A percentile compares a stretch with the other conserved stretches of the same genome.
Conservation (phyloP, 2,329 filamentous ascomycete genomes). For the Dissoconium aciculare region DNA sequence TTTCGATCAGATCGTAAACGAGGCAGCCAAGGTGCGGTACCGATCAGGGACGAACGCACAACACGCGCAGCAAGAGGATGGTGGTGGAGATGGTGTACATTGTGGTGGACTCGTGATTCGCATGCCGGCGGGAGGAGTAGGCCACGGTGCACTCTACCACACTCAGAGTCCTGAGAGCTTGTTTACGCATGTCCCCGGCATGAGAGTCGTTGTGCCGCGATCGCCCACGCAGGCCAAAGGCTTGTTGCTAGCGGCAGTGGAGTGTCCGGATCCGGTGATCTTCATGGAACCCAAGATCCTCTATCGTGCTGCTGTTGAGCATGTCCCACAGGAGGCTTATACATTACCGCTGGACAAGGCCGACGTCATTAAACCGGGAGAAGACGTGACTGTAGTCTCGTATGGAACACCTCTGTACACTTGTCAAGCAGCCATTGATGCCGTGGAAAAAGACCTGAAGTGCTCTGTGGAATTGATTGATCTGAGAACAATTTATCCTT, state of each 20-base stretch:
- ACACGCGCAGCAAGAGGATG: too few relatives aligned
- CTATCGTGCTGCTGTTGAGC: constrained; percentile 80
- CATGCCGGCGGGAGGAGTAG: constrained; percentile 82
- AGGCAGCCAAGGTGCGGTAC: constrained; percentile 78
- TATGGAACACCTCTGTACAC: constrained; percentile 84
- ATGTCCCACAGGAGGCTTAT: constrained; percentile 69
- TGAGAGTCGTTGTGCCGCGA: constrained; percentile 72
- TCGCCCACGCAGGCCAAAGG: constrained; percentile 83
- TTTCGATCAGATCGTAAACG: constrained; percentile 88
- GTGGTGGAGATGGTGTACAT: constrained; percentile 9
- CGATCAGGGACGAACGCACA: constrained; percentile 41
- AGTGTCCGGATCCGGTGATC: constrained; percentile 68
- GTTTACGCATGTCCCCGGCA: constrained; percentile 75
- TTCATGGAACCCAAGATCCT: constrained; percentile 93
- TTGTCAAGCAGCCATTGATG: constrained; percentile 61
- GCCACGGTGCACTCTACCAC: constrained; percentile 78
- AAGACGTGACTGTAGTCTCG: constrained; percentile 67
- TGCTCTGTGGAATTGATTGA: constrained; percentile 76
- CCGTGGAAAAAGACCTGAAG: constrained; percentile 59
- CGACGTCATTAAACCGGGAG: constrained; percentile 66
- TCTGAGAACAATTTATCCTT: constrained; percentile 75
- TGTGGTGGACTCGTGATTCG: constrained; percentile 70
- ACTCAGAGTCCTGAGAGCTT: constrained; percentile 79
- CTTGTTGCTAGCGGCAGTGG: constrained; percentile 60
- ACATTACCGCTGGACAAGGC: constrained; percentile 75